Base-by-base conservation (phyloP, 2,329 filamentous ascomycete genomes). In the Aspergillus amoenus region DNA sequence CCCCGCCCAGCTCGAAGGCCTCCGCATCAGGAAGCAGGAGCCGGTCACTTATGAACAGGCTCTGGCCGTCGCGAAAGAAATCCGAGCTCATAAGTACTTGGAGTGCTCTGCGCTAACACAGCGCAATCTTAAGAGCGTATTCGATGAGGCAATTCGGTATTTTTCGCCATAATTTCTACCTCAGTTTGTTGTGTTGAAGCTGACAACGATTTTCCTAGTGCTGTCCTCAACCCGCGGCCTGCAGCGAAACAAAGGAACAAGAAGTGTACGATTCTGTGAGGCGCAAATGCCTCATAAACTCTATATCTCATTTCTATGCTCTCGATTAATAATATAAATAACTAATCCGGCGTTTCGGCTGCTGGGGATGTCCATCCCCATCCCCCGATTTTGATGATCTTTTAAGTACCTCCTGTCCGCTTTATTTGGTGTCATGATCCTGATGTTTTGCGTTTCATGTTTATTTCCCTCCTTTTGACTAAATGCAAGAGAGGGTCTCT, bases 61-160 rank as follows among this genome's bases (percentile, higher is more conserved):
- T 40, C 82, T 96, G 62, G 80, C 88, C 64, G 90, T 93, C 63
- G 91, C 92, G 61, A 95, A 95, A 80, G 93, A 97, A 70, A 97
- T 99, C 78, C 89, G 87, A 73, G 93, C 94, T 45, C 90, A 94
- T 79, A 97, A 97, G 80, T 99, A 99, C 78, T 84, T 97, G 42
- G 94, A 99, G 79, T 99, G 94, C 80, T 97, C 94, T 52, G 94
- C 94, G 47, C 81, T 99, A 66, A 99, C 94, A 39, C 94, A 97
- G 81, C 84, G 93, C 71, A 97, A 97, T 76, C 78, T 99, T 68
- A 99, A 99, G 87, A 96, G 91, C 70, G 94, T 99, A 48, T 99
- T 99, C 73, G 94, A 99, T 72, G 93, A 97, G 79, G 94, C 94
- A 34, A 99, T 99, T 73, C 88, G 94, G 94, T 97, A 80, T 68